Conservation (phyloP, 306 rosid species). For the Begonia peltatifolia region DNA sequence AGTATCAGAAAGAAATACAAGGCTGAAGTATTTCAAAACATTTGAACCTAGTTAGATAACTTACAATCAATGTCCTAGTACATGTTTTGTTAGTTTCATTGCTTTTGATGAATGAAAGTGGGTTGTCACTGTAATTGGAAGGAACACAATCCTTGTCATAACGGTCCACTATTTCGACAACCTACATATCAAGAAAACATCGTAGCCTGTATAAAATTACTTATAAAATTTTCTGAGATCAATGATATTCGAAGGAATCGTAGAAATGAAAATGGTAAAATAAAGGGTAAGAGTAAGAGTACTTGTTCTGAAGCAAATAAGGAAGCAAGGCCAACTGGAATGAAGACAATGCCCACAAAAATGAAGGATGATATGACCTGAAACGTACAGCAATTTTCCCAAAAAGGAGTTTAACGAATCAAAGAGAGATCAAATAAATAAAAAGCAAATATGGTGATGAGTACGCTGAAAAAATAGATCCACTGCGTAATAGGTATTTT, state of each 20-base stretch:
- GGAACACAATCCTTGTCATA: conserved; percentile 61
- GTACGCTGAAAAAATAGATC: too few species aligned
- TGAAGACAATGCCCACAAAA: conserved; percentile 46
- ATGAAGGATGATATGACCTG: conserved; percentile 59
- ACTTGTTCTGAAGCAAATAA: conserved; percentile 60
- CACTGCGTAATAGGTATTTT: too few species aligned
- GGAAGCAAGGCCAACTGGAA: conserved; percentile 64
- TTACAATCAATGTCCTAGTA: conserved; percentile 33
- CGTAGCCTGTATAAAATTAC: background rate
- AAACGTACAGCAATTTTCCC: background rate
- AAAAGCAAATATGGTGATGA: background rate
- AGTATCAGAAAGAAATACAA: too few species aligned
- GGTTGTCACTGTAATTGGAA: conserved; percentile 6
- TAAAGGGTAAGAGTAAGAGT: conserved; percentile 1
- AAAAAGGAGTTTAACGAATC: conserved; percentile 1
- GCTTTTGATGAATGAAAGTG: conserved; percentile 35
- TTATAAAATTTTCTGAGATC: too few species aligned
- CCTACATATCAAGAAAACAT: conserved; percentile 28
- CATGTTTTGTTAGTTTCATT: conserved; percentile 43
- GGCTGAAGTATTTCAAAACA: too few species aligned
- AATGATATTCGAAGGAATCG: too few species aligned
- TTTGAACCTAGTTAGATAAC: conserved; percentile 16
- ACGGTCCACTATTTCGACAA: conserved; percentile 39
- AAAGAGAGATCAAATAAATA: background rate
- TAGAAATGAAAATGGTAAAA: too few species aligned